These are phyloP conservation scores for Epichloe elymi DNA, from an alignment of 2,329 filamentous ascomycete species.

Conservation along the genomic window DNA sequence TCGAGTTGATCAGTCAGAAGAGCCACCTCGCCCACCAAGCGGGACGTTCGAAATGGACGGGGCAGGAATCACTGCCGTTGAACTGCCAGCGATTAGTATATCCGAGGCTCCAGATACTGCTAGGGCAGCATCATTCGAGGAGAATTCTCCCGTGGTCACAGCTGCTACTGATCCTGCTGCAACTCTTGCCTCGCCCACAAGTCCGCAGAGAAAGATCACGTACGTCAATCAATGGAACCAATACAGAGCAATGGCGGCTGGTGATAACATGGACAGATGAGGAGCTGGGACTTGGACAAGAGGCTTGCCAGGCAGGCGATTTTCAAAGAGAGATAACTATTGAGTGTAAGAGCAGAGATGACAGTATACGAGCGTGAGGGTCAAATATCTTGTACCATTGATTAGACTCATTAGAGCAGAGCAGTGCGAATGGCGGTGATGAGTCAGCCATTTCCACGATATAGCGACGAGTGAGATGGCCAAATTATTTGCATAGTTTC, in stretches of 20 bases:
- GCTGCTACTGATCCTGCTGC: slow-evolving; percentile 18
- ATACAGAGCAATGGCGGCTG: slow-evolving; percentile 7
- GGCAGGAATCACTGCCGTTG: slow-evolving; percentile 17
- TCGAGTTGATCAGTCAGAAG: slow-evolving; percentile 18
- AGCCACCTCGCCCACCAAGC: slow-evolving; percentile 14
- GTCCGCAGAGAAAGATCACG: slow-evolving; percentile 15
- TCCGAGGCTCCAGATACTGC: slow-evolving; percentile 1
- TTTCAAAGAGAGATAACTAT: no score
- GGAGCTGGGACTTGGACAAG: background rate
- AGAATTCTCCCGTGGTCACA: slow-evolving; percentile 4
- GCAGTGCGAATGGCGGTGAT: no score
- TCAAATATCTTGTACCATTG: no score
- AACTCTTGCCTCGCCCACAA: slow-evolving; percentile 20
- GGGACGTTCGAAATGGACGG: slow-evolving; percentile 27
- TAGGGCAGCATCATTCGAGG: background rate
- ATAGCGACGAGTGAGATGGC: no score
- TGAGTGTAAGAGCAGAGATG: no score
- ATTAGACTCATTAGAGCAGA: no score
- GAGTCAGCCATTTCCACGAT: no score
- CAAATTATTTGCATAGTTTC: no score
- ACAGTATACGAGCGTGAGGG: no score
- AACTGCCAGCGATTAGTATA: slow-evolving; percentile 18
- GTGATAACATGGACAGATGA: background rate
- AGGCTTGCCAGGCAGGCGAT: no score
- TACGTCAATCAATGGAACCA: slow-evolving; percentile 27